These are phyloP conservation scores for Calamus simplicifolius DNA, from an alignment of 176 grass and related monocot genomes.

Conservation along the genomic window DNA sequence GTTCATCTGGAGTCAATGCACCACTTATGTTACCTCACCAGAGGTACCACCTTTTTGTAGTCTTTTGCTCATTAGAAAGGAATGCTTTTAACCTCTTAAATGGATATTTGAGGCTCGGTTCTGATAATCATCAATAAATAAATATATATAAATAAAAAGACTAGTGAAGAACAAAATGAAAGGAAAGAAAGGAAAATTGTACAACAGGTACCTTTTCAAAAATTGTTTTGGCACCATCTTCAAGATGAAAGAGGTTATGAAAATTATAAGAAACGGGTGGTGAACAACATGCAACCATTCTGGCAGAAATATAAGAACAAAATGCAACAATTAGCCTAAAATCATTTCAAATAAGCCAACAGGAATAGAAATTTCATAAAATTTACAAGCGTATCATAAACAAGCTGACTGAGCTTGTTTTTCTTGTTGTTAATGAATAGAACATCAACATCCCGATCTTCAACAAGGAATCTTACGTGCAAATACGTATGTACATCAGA, in stretches of 20 bases:
- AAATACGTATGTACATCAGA: conserved; percentile 96
- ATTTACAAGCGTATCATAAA: conserved; percentile 99
- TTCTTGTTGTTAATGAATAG: conserved; percentile 88
- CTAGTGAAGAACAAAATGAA: conserved; percentile 2
- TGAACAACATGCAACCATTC: conserved; percentile 98
- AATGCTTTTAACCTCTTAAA: too few relatives aligned
- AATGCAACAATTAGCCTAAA: too few relatives aligned
- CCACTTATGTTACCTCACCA: too few relatives aligned
- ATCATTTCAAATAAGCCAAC: too few relatives aligned
- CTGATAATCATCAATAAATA: too few relatives aligned
- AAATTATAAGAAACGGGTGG: conserved; percentile 99
- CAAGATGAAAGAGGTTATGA: conserved; percentile 92
- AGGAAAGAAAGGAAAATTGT: conserved; percentile 2
- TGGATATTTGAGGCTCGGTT: too few relatives aligned
- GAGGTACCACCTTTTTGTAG: too few relatives aligned
- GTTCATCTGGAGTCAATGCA: too few relatives aligned
- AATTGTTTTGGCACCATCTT: conserved; percentile 68
- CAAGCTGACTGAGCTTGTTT: conserved; percentile 93
- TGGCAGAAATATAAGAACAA: conserved; percentile 37
- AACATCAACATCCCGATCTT: conserved; percentile 99
- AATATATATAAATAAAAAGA: background rate
- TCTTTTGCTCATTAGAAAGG: too few relatives aligned
- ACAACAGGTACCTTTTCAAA: conserved; percentile 65
- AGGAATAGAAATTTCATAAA: background rate
- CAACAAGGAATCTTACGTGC: conserved; percentile 95